These are phyloP conservation scores for Agrocybe praecox DNA, from an alignment of 768 basidiomycete genomes.

Conservation along the genomic window DNA sequence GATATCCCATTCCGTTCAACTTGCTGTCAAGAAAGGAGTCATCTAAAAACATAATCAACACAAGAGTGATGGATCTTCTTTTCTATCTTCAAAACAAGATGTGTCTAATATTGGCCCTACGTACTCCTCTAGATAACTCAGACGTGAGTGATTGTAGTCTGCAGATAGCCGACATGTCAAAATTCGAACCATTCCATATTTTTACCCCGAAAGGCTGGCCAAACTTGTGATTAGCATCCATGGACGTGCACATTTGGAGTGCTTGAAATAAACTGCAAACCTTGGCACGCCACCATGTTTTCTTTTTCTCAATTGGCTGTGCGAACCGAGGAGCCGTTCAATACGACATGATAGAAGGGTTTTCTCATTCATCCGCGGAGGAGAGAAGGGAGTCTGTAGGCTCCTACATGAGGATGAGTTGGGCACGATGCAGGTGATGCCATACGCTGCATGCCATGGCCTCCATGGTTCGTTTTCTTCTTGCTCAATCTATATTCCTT, in stretches of 20 bases:
- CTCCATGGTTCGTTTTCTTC: not conserved
- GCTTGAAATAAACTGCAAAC: slow-evolving; percentile 10
- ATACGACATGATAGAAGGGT: slow-evolving; percentile 2
- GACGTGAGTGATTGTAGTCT: not conserved
- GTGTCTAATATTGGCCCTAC: not conserved
- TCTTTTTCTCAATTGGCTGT: slow-evolving; percentile 3
- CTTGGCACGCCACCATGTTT: slow-evolving; percentile 9
- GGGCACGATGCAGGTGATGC: not conserved
- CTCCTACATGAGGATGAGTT: not conserved
- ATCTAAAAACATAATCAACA: slow-evolving; percentile 14
- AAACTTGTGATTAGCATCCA: not conserved
- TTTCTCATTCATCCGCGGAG: slow-evolving; percentile 12
- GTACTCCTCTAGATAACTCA: slow-evolving; percentile 1
- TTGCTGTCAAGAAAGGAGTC: slow-evolving; percentile 6
- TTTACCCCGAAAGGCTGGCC: not conserved
- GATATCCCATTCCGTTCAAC: slow-evolving; percentile 1
- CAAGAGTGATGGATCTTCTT: slow-evolving; percentile 12
- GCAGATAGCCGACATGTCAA: slow-evolving; percentile 10
- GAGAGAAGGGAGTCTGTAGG: not conserved
- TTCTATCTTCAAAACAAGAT: slow-evolving; percentile 5
- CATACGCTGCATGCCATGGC: slow-evolving; percentile 5
- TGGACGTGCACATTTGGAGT: not conserved
- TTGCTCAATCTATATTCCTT: slow-evolving; percentile 2
- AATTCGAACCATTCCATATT: slow-evolving; percentile 8
- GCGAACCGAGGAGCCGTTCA: slow-evolving; percentile 5